Base-by-base conservation (phyloP, 2,329 filamentous ascomycete genomes). In the Cladosporium halotolerans region DNA sequence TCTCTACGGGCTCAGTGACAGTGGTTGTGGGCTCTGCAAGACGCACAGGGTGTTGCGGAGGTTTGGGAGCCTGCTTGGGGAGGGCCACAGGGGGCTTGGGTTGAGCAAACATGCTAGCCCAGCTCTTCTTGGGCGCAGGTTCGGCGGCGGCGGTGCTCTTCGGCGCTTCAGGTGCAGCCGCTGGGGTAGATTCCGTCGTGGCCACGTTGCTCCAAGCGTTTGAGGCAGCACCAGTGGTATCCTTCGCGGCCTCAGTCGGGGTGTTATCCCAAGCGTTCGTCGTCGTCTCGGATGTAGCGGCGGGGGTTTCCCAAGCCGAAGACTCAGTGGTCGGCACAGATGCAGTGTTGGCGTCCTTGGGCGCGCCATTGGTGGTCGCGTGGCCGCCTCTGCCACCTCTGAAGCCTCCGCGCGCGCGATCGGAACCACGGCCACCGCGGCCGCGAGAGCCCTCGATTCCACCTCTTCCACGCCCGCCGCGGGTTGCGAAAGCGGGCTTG, bases 291-390 rank as follows among this genome's bases (percentile, higher is more conserved):
- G 58, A 53, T 4, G 69, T 57, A 57, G 73, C 70, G 34, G 71
- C 63, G 44, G 76, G 69, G 56, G 77, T 70, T 54, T 74, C 79
- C 82, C 82, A 87, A 56, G 80, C 82, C 56, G 73, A 68, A 11
- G 85, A 85, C 66, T 91, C 86, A 58, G 82, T 79, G 57, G 86
- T 88, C 41, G 86, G 84, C 55, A 87, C 76, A 16, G 66, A 58
- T 80, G 73, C 62, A 71, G 77, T 58, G 73, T 72, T 61, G 66
- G 74, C 60, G 81, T 80, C 74, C 81, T 82, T 69, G 57, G 81
- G 72, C 61, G 83, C 84, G 68, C 86, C 87, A 58, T 82, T 80
- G 53, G 79, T 71, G 57, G 77, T 71, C 58, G 77, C 74, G 55
- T 79, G 72, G 62, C 83, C 77, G 65, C 84, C 83, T 65, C 84